Percentiles rank a stretch among this genome's conserved stretches.
These are phyloP conservation scores for Albifimbria verrucaria DNA, from an alignment of 2,329 filamentous ascomycete species.

Conservation along the genomic window DNA sequence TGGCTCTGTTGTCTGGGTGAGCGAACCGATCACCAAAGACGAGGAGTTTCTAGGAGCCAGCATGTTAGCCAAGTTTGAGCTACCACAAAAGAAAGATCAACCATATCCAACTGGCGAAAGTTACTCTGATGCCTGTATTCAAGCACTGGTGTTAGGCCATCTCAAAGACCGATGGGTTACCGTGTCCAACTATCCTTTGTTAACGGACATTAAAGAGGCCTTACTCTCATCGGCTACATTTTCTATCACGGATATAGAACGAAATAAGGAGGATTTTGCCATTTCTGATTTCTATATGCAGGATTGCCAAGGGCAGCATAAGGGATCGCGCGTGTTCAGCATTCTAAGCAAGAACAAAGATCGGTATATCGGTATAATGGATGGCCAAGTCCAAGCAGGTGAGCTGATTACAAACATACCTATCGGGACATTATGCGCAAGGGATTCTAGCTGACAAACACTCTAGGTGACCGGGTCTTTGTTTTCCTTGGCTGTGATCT, in stretches of 20 bases:
- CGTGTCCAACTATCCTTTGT: neutral
- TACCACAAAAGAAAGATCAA: neutral
- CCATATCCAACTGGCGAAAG: neutral
- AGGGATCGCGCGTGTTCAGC: neutral
- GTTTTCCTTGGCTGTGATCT: neutral
- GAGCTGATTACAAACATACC: too few species aligned
- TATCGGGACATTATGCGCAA: too few species aligned
- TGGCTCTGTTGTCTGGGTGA: neutral
- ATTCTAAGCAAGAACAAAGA: neutral
- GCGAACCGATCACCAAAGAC: neutral
- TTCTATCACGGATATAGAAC: neutral
- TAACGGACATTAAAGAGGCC: neutral
- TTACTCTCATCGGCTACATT: neutral
- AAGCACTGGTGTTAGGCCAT: neutral
- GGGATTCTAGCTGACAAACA: too few species aligned
- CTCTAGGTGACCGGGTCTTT: neutral
- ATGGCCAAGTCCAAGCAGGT: neutral
- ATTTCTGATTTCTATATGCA: neutral
- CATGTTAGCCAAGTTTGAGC: neutral
- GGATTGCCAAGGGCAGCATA: neutral
- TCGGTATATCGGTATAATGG: neutral
- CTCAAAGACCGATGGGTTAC: neutral
- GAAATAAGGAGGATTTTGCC: neutral
- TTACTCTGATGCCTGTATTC: neutral
- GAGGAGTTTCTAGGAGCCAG: neutral